phyloP scores from a whole-genome alignment of 768 basidiomycete genomes.

The Hericium coralloides region DNA sequence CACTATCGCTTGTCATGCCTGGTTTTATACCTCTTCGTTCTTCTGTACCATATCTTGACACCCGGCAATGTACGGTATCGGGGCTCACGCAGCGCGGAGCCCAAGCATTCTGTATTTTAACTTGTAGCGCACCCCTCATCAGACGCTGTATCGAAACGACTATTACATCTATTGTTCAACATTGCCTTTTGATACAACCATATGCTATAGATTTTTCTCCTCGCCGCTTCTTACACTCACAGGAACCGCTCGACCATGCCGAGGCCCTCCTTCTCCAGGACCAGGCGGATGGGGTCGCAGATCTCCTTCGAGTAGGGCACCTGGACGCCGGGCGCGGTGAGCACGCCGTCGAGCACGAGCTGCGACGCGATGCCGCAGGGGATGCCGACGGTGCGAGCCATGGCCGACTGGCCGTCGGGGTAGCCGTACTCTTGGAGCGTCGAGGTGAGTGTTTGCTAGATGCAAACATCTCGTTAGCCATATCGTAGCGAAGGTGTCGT shows the following conservation, averaged over 20 bases:
- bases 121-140: background rate
- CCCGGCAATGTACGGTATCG: no score
- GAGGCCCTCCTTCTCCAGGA: conserved; percentile 67
- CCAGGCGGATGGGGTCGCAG: conserved; percentile 61
- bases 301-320: conserved; percentile 84
- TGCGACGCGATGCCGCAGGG: conserved; percentile 94
- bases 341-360: conserved; percentile 79
- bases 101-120: no score
- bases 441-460: conserved; percentile 77
- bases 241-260: conserved; percentile 63
- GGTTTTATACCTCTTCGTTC: background rate
- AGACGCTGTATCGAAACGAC: background rate
- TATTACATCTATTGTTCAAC: background rate
- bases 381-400: conserved; percentile 87
- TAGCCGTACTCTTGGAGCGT: conserved; percentile 86
- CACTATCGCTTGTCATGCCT: background rate
- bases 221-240: conserved; percentile 23
- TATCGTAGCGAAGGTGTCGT: background rate
- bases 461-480: background rate
- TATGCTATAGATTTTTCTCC: background rate
- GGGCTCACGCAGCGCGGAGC: no score
- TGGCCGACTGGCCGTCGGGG: conserved; percentile 73
- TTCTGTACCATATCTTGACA: no score
- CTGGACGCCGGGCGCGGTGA: conserved; percentile 70
- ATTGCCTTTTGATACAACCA: background rate